phyloP scores from a whole-genome alignment of 805 yeast species.

The Kazachstania taianensis region DNA sequence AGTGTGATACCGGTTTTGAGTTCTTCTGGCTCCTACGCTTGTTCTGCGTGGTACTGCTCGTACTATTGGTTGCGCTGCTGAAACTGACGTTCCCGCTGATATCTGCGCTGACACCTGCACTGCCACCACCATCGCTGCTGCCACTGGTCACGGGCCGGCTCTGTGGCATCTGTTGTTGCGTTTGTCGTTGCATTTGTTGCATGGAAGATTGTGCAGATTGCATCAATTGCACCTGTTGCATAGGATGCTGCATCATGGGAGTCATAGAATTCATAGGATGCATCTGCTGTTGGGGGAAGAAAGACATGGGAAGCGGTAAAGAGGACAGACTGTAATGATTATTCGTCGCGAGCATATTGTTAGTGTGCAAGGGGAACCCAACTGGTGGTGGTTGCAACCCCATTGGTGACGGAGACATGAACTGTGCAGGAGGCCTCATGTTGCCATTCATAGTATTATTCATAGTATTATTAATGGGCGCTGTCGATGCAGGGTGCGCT shows the following conservation, averaged over 20 bases:
- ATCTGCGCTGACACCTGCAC: not conserved
- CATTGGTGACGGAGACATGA: too few species aligned
- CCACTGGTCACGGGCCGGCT: too few species aligned
- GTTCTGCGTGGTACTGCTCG: not conserved
- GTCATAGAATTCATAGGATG: too few species aligned
- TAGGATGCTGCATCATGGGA: too few species aligned
- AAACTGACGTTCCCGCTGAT: not conserved
- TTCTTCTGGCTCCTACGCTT: not conserved
- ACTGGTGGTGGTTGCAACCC: not conserved
- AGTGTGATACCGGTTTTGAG: constrained; percentile 5
- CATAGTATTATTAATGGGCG: not conserved
- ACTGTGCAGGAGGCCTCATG: too few species aligned
- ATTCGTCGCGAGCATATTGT: constrained; percentile 5
- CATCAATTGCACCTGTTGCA: too few species aligned
- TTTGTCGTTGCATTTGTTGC: too few species aligned
- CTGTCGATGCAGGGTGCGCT: too few species aligned
- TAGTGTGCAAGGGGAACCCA: constrained; percentile 4
- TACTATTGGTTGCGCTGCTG: not conserved
- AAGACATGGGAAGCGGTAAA: constrained; percentile 3
- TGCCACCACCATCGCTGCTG: too few species aligned
- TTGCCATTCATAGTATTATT: constrained; percentile 1
- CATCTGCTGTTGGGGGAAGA: too few species aligned
- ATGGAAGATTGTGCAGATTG: too few species aligned
- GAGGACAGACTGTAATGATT: constrained; percentile 3
- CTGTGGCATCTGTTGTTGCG: constrained; percentile 5